Evolutionary conservation across 352 stramenopile genomes (phyloP), one percentile per base, ranked within the genome.

Genomic region (Plasmopara halstedii): DNA sequence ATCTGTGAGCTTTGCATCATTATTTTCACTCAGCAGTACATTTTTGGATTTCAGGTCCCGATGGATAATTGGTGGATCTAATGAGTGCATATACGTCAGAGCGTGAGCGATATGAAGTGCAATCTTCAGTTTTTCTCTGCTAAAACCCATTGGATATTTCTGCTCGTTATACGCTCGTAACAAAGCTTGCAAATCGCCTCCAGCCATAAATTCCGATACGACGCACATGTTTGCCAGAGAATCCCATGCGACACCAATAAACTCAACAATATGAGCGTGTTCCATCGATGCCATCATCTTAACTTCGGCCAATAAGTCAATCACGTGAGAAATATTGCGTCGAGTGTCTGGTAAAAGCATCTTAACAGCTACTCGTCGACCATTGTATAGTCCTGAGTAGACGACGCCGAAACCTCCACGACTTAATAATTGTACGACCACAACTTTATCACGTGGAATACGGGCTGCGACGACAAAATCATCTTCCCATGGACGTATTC

Each of bases 41-140:
- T 79, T 81, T 39, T 67, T 71, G 10, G 68, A 80, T 31, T 78
- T 80, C 19, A 81, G 47, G 25, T 81, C 66, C 9, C 67, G 63
- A 40, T 79, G 68, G 31, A 83, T 60, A 6, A 76, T 46, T 0
- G 53, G 42, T 44, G 58, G 58, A 4, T 50, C 34, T 10, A 76
- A 39, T 13, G 55, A 67, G 47, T 80, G 70, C 33, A 83, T 43
- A 46, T 76, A 80, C 15, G 51, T 60, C 20, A 83, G 29, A 11
- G 56, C 67, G 4, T 66, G 52, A 0, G 58, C 40, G 14, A 78
- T 50, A 43, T 67, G 54, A 22, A 70, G 40, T 14, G 62, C 58
- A 35, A 73, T 73, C 35, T 56, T 46, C 11, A 64, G 27, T 17
- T 76, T 79, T 10, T 62, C 42, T 0, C 29, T 20, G 34, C 62